Conservation (phyloP, 345 rosid species). For the Gossypium rotundifolium region DNA sequence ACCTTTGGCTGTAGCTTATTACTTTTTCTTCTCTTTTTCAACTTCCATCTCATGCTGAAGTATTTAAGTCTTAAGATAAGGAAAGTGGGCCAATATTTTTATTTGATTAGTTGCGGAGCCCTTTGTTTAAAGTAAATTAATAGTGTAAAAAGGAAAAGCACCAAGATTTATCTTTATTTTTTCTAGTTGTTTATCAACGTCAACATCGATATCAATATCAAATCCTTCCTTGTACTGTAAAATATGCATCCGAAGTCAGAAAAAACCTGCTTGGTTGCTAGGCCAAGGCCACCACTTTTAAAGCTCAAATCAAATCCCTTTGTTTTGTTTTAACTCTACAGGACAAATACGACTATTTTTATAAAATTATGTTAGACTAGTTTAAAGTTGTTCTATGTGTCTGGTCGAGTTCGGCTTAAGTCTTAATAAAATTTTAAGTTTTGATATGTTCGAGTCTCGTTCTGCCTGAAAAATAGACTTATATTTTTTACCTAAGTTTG, state of each 20-base stretch:
- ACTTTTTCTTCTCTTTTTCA: background rate
- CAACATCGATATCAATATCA: background rate
- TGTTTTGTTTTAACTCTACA: background rate
- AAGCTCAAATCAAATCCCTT: background rate
- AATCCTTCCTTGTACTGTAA: background rate
- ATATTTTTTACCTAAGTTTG: no score
- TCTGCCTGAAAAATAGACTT: rapidly evolving
- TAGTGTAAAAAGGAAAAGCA: background rate
- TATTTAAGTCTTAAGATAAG: background rate
- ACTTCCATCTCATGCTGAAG: background rate
- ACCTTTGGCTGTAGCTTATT: background rate
- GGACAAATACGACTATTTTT: background rate
- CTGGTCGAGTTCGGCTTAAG: rapidly evolving
- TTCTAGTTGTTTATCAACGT: background rate
- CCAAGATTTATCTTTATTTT: background rate
- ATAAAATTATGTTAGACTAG: no score
- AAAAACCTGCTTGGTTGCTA: no score
- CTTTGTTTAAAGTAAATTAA: background rate
- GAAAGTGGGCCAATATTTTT: background rate
- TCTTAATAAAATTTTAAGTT: no score
- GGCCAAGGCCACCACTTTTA: background rate
- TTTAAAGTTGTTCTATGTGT: no score
- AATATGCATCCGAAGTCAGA: background rate
- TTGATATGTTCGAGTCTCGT: rapidly evolving
- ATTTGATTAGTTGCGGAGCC: background rate